These are phyloP conservation scores for Setomelanomma holmii DNA, from an alignment of 2,329 filamentous ascomycete species.

Conservation along the genomic window DNA sequence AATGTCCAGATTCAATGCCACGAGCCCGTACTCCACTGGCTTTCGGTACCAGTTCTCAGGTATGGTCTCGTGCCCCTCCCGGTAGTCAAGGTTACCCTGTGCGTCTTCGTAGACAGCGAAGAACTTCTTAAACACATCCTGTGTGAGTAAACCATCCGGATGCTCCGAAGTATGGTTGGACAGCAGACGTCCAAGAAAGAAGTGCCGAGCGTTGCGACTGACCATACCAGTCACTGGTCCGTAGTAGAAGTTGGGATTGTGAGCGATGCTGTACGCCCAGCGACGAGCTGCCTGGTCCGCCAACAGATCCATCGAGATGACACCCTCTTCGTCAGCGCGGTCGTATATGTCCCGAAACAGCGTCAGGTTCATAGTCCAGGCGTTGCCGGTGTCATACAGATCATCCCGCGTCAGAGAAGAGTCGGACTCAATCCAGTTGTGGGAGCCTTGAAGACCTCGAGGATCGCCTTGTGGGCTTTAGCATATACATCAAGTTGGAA, in stretches of 20 bases:
- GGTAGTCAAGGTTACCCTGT: slow-evolving; percentile 47
- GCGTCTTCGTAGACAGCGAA: slow-evolving; percentile 55
- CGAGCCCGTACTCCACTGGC: slow-evolving; percentile 56
- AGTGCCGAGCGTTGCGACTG: slow-evolving; percentile 55
- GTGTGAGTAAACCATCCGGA: slow-evolving; percentile 22
- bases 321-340: slow-evolving; percentile 19
- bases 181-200: slow-evolving; percentile 42
- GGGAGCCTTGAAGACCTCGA: slow-evolving; percentile 53
- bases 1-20: slow-evolving; percentile 36
- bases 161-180: slow-evolving; percentile 23
- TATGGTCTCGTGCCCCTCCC: slow-evolving; percentile 59
- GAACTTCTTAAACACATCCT: slow-evolving; percentile 54
- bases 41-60: slow-evolving; percentile 62
- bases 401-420: slow-evolving; percentile 52
- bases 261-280: slow-evolving; percentile 56
- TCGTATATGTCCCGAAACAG: slow-evolving; percentile 56
- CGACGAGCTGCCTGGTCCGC: slow-evolving; percentile 45
- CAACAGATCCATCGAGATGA: slow-evolving; percentile 22
- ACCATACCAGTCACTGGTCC: slow-evolving; percentile 61
- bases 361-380: slow-evolving; percentile 52
- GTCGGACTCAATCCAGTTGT: slow-evolving; percentile 54
- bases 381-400: slow-evolving; percentile 51
- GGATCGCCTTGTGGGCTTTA: slow-evolving; percentile 45
- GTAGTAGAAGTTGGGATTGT: slow-evolving; percentile 64
- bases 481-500: slow-evolving; percentile 38